These are phyloP conservation scores for Cladosporium austrohemisphaericum DNA, from an alignment of 2,329 filamentous ascomycete genomes.

Conservation along the genomic window DNA sequence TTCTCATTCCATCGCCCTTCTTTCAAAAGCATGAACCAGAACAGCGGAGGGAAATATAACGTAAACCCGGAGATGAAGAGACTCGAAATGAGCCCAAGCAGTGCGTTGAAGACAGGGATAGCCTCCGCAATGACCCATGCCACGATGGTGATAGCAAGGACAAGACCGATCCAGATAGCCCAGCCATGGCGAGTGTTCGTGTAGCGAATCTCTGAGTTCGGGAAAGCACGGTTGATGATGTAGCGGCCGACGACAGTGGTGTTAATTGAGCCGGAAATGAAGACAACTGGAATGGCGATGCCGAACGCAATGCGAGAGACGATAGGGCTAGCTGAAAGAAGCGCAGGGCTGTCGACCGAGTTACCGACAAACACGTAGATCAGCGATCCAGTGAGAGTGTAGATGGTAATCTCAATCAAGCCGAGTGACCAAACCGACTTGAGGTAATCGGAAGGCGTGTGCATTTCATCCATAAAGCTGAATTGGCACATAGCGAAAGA, in stretches of 20 bases:
- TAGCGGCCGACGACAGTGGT: conserved; percentile 52
- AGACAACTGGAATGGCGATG: conserved; percentile 67
- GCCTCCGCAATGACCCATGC: conserved; percentile 69
- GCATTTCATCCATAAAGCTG: conserved; percentile 63
- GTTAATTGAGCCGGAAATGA: conserved; percentile 71
- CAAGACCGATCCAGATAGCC: conserved; percentile 59
- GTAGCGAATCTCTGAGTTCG: conserved; percentile 50
- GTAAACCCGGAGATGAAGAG: conserved; percentile 66
- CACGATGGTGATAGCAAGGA: conserved; percentile 57
- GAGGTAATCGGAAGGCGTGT: conserved; percentile 59
- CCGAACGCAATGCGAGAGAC: conserved; percentile 66
- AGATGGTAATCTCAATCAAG: conserved; percentile 61
- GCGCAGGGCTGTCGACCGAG: conserved; percentile 60
- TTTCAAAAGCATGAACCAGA: conserved; percentile 45
- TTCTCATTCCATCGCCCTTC: conserved; percentile 46
- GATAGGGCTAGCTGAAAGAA: conserved; percentile 56
- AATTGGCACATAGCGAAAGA: conserved; percentile 59
- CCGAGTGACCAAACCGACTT: conserved; percentile 58
- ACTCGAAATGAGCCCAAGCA: conserved; percentile 61
- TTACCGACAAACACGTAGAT: conserved; percentile 66
- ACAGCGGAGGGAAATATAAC: conserved; percentile 37
- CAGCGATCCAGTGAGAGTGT: conserved; percentile 62
- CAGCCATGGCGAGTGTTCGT: conserved; percentile 43
- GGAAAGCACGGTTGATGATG: conserved; percentile 62
- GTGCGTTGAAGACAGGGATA: conserved; percentile 67